These are phyloP conservation scores for Agaricus sinodeliciosus DNA, from an alignment of 768 basidiomycete genomes.

Conservation along the genomic window DNA sequence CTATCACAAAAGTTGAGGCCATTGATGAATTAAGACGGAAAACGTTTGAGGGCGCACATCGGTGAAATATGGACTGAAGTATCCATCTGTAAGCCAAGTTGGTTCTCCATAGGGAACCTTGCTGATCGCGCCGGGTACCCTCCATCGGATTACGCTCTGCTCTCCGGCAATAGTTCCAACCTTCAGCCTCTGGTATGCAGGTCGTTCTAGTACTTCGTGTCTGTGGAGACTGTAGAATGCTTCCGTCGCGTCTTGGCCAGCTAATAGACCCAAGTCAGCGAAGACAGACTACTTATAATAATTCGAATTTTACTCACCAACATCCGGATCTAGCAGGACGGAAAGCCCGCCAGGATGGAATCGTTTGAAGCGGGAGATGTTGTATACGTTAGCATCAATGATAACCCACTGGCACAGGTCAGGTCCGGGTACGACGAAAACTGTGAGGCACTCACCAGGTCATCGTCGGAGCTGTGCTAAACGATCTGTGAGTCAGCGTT, in stretches of 20 bases:
- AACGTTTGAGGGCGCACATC: slow-evolving; percentile 37
- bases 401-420: slow-evolving; percentile 58
- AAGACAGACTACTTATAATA: slow-evolving; percentile 12
- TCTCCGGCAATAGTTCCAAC: slow-evolving; percentile 71
- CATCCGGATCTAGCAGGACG: slow-evolving; percentile 67
- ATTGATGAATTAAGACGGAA: slow-evolving; percentile 22
- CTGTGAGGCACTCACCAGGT: slow-evolving; percentile 41
- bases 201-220: slow-evolving; percentile 71
- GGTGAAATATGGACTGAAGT: slow-evolving; percentile 70
- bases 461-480: slow-evolving; percentile 77
- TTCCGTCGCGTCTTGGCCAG: slow-evolving; percentile 84
- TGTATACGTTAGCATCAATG: slow-evolving; percentile 79
- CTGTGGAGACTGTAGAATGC: slow-evolving; percentile 87
- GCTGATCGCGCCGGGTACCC: slow-evolving; percentile 52
- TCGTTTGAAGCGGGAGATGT: slow-evolving; percentile 69
- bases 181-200: slow-evolving; percentile 66
- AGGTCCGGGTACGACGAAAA: not conserved
- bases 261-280: slow-evolving; percentile 27
- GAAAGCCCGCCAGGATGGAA: slow-evolving; percentile 79
- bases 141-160: slow-evolving; percentile 43
- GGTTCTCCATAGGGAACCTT: slow-evolving; percentile 86
- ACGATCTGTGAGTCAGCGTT: not conserved
- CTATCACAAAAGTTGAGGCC: slow-evolving; percentile 22
- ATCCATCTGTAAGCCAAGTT: slow-evolving; percentile 68
- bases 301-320: slow-evolving; percentile 41